Evolutionary conservation across 192 early-diverging fungal species (phyloP).

Genomic region (Lobosporangium transversale): DNA sequence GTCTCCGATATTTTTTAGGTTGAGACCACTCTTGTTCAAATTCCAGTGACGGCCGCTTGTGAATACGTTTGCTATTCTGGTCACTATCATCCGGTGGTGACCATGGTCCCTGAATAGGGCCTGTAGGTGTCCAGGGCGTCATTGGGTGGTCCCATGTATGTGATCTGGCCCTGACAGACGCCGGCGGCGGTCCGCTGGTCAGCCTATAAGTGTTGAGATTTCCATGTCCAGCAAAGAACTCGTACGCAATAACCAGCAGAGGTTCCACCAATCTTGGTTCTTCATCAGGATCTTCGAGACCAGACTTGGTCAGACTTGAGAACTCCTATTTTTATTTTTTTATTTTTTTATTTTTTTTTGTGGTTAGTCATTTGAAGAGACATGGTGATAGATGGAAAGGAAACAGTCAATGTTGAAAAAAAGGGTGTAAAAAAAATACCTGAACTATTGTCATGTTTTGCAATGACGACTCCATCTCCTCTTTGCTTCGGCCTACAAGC

Average conservation of each 20-base stretch:
- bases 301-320: not conserved
- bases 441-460: constrained; percentile 42
- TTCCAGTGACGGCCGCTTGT: constrained; percentile 11
- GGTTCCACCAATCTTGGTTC: constrained; percentile 5
- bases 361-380: too few species aligned
- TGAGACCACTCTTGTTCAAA: constrained; percentile 31
- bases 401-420: too few species aligned
- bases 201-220: constrained; percentile 14
- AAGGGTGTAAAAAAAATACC: too few species aligned
- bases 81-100: not conserved
- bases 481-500: not conserved
- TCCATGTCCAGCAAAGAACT: constrained; percentile 31
- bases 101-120: not conserved
- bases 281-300: not conserved
- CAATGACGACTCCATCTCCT: constrained; percentile 32
- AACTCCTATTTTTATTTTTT: too few species aligned
- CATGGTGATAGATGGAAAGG: too few species aligned
- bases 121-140: not conserved
- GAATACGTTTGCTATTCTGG: not conserved
- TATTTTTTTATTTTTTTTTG: too few species aligned
- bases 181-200: constrained; percentile 23
- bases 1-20: constrained; percentile 14
- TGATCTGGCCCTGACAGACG: constrained; percentile 31
- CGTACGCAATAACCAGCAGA: constrained; percentile 30
- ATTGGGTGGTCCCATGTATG: constrained; percentile 44